Evolutionary conservation across 805 yeast genomes (phyloP), one percentile per base, ranked within the genome.

Genomic region (Pichia sporocuriosa): DNA sequence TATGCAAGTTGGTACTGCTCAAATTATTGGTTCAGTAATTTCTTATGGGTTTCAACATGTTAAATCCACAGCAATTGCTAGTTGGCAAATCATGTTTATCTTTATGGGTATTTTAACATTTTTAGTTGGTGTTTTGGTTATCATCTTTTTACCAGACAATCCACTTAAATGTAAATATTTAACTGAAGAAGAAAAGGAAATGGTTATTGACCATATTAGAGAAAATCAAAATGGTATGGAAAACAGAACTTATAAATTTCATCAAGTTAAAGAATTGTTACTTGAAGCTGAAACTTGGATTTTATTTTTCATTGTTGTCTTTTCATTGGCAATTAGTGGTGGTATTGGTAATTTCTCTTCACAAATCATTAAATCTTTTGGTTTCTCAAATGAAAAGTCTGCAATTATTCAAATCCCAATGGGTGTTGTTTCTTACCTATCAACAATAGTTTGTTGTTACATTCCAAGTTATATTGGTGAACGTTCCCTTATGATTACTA

Each of bases 381-480:
- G 65, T 2, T 62, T 58, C 47, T 43, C 55, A 10, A 50, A 46
- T 32, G 50, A 54, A 40, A 56, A 50, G 35, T 57, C 65, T 6
- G 62, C 63, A 23, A 50, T 65, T 22, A 49, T 62, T 24, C 51
- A 64, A 28, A 61, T 64, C 54, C 57, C 58, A 11, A 42, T 54
- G 8, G 69, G 68, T 35, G 61, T 59, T 2, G 57, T 61, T 43
- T 48, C 60, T 33, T 49, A 59, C 21, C 21, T 60, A 30, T 40
- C 61, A 46, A 44, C 62, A 3, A 15, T 46, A 3, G 16, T 40
- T 20, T 36, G 42, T 31, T 41, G 38, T 27, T 46, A 33, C 28
- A 10, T 70, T 45, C 73, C 75, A 12, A 62, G 72, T 0, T 59
- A 69, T 28, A 64, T 63, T 49, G 78, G 73, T 12, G 49, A 51